Evolutionary conservation across 2,329 filamentous ascomycete genomes (phyloP), one percentile per base, ranked within the genome.

Genomic region (Diaporthe vexans): DNA sequence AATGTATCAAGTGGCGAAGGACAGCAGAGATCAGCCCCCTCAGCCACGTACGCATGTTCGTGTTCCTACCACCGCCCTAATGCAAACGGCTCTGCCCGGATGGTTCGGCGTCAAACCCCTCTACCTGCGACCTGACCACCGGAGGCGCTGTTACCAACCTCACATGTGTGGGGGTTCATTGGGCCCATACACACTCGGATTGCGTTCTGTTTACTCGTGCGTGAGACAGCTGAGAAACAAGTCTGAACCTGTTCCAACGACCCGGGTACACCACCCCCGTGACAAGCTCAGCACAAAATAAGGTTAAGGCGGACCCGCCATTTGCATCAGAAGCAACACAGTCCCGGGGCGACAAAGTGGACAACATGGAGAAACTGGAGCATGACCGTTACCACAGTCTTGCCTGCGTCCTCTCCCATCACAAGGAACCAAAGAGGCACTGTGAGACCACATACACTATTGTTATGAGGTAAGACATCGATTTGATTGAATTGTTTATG

Each of bases 1-100:
- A 13, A 33, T 63, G 59, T 68, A 13, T 40, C 17, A 40, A 43
- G 63, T 68, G 48, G 63, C 63, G n/a, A 68, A 11, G 33, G 48
- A 54, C 46, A 68, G 13, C 40, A 68, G n/a, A 68, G 63, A 54
- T 21, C 26, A 21, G 26, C 13, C 13, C 26, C 46, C 63, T 68
- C 46, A 68, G 63, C 63, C 63, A 68, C 63, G 40, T 33, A 65
- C 59, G 33, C 46, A 54, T 33, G 33, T 67, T 52, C 63, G 63
- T 52, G 33, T 37, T 40, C 48, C 48, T 29, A 29, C 48, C 46
- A 67, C 8, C 37, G 33, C 63, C 46, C 48, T 54, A n/a, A 54
- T 24, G 33, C 33, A 26, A 26, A 40, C n/a, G 21, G n/a, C 48
- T 40, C 48, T 40, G 33, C 33, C 33, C 63, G 63, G 63, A 68